Evolutionary conservation across 345 rosid species (phyloP).

Genomic region (Arabis alpina): DNA sequence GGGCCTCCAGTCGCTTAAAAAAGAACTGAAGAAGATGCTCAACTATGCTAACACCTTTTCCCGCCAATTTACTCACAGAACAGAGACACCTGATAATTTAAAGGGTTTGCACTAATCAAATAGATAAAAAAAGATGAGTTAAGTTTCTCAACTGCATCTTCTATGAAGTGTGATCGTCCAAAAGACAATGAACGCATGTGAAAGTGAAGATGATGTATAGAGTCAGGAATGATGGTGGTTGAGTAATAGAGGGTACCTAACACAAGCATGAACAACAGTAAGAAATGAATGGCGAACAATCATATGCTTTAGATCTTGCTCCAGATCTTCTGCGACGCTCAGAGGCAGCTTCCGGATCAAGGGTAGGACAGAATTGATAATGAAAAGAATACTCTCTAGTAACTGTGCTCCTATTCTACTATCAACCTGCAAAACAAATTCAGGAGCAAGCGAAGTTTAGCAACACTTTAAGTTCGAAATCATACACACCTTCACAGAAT

Average conservation of each 20-base stretch:
- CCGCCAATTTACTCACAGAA: slow-evolving; percentile 78
- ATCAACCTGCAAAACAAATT: slow-evolving; percentile 69
- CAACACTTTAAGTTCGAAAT: slow-evolving; percentile 22
- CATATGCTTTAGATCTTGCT: slow-evolving; percentile 96
- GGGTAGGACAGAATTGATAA: slow-evolving; percentile 87
- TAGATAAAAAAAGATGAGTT: slow-evolving; percentile 1
- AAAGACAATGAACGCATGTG: slow-evolving; percentile 20
- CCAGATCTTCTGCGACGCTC: slow-evolving; percentile 82
- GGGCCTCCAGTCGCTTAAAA: slow-evolving; percentile 80
- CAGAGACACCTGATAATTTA: slow-evolving; percentile 77
- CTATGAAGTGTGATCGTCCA: slow-evolving; percentile 25
- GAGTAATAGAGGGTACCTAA: slow-evolving; percentile 64
- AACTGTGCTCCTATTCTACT: slow-evolving; percentile 80
- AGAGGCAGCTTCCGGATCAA: slow-evolving; percentile 81
- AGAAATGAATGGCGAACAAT: slow-evolving; percentile 93
- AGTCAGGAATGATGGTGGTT: slow-evolving; percentile 18
- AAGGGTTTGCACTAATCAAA: slow-evolving; percentile 25
- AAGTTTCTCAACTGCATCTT: slow-evolving; percentile 26
- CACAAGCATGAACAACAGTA: slow-evolving; percentile 97
- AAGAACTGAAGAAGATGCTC: slow-evolving; percentile 90
- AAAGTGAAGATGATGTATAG: slow-evolving; percentile 12
- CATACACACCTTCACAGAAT: slow-evolving; percentile 8
- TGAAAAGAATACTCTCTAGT: slow-evolving; percentile 91
- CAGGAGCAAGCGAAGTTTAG: slow-evolving; percentile 31
- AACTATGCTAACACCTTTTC: slow-evolving; percentile 68